phyloP scores from a whole-genome alignment of 352 stramenopile species.

The Phytophthora cajani region DNA sequence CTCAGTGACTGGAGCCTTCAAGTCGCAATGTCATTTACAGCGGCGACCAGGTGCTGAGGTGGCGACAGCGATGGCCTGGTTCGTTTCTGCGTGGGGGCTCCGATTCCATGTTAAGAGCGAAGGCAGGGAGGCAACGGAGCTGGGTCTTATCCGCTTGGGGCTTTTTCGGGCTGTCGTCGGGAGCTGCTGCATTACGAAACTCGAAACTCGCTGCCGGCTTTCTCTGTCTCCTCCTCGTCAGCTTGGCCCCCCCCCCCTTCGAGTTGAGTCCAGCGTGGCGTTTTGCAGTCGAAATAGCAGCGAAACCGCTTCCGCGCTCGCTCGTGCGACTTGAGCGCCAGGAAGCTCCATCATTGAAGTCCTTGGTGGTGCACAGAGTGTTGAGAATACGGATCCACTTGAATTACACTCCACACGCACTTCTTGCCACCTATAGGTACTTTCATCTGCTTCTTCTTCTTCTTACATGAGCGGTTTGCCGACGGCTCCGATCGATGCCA shows the following conservation, averaged over 20 bases:
- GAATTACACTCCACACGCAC: slow-evolving; percentile 12
- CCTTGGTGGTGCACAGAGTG: too few species aligned
- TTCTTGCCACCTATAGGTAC: slow-evolving; percentile 1
- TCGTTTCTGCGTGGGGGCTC: slow-evolving; percentile 17
- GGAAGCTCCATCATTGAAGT: background rate
- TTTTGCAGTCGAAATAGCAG: slow-evolving; percentile 20
- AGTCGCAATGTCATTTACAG: slow-evolving; percentile 28
- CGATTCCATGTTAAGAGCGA: slow-evolving; percentile 32
- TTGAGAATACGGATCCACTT: slow-evolving; percentile 26
- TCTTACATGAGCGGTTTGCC: slow-evolving; percentile 44
- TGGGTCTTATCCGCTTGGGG: slow-evolving; percentile 27
- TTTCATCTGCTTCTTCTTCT: background rate
- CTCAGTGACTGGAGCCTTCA: slow-evolving; percentile 9
- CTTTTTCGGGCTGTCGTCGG: slow-evolving; percentile 29
- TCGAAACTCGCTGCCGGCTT: slow-evolving; percentile 23
- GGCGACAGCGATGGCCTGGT: slow-evolving; percentile 5
- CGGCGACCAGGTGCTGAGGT: slow-evolving; percentile 16
- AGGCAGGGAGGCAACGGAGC: slow-evolving; percentile 13
- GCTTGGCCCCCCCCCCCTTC: slow-evolving; percentile 15
- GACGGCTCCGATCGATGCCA: slow-evolving; percentile 38
- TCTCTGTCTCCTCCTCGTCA: slow-evolving; percentile 23
- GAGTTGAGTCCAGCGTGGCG: slow-evolving; percentile 16
- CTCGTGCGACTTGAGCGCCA: background rate
- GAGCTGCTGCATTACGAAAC: slow-evolving; percentile 17
- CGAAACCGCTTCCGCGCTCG: slow-evolving; percentile 13